Base-by-base conservation (phyloP, 805 yeast species). In the Suhomyces emberorum region DNA sequence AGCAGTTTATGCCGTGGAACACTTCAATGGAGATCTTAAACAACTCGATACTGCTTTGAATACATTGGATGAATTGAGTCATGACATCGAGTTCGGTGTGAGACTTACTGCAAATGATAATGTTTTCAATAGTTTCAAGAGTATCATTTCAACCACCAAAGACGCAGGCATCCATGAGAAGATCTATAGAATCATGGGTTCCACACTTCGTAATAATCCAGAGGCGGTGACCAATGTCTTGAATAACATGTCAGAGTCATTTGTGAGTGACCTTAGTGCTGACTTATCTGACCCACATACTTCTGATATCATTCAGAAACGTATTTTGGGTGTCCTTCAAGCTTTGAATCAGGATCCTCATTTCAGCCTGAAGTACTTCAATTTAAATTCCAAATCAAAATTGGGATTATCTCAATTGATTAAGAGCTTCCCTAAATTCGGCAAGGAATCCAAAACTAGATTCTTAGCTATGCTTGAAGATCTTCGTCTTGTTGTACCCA, bases 161-260 rank as follows among this genome's bases (percentile, higher is more conserved):
- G 44, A 19, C 6, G 34, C 33, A 0, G 45, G 37, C n/a, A 32
- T 67, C 1, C 64, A 70, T 39, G 93, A 87, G 39, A 48, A 73
- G 29, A 56, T 79, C 1, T 72, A 78, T 10, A 66, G 88, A 42
- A 65, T 83, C 19, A 63, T 88, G 39, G 81, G 84, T 0, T 70
- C 86, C 4, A 59, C 89, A 4, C 57, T 88, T 30, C 70, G 96
- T 48, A 88, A 88, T 54, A 88, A 88, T 52, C 79, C 77, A 2
- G 74, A 72, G 2, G 88, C 88, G 0, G 44, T 71, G 2, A 56
- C 57, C 2, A 65, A 65, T 36, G 60, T 73, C 10, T 39, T 62
- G 22, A 37, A 43, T 4, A 47, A 52, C 17, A 52, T 54, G 26
- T 37, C 48, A 7, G 25, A 30, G 12, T 37, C 16, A 11, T 55